Percentiles rank a stretch among this genome's conserved stretches.
Conservation (phyloP, 768 basidiomycete species). For the Trametes gibbosa region DNA sequence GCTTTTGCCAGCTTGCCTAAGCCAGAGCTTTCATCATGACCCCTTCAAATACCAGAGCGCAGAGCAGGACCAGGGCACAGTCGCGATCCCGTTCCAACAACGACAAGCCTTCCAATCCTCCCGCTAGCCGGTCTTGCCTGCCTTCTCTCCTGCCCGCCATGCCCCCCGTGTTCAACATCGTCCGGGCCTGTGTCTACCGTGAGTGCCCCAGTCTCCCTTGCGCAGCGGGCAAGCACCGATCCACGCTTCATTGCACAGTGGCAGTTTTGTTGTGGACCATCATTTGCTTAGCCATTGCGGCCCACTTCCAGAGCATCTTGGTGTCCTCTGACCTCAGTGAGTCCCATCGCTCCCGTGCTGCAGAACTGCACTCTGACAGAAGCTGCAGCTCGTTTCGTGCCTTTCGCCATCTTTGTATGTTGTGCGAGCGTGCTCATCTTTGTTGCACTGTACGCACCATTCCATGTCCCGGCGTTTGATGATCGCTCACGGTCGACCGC, state of each 20-base stretch:
- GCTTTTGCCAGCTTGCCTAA: background rate
- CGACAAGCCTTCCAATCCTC: slow-evolving; percentile 10
- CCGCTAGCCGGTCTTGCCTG: slow-evolving; percentile 28
- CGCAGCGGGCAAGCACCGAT: slow-evolving; percentile 7
- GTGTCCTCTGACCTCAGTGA: slow-evolving; percentile 78
- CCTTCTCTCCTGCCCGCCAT: slow-evolving; percentile 40
- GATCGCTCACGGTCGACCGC: slow-evolving; percentile 5
- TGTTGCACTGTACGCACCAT: slow-evolving; percentile 53
- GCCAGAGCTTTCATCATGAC: slow-evolving; percentile 14
- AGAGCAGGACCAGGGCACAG: slow-evolving; percentile 17
- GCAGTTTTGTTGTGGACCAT: slow-evolving; percentile 70
- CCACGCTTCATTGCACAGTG: slow-evolving; percentile 36
- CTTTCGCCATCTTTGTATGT: slow-evolving; percentile 81
- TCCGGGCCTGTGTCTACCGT: slow-evolving; percentile 70
- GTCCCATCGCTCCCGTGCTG: slow-evolving; percentile 24
- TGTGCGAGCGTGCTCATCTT: slow-evolving; percentile 68
- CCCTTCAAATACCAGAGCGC: slow-evolving; percentile 28
- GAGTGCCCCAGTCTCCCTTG: slow-evolving; percentile 24
- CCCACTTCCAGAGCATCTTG: slow-evolving; percentile 69
- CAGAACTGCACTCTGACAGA: background rate
- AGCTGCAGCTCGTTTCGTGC: slow-evolving; percentile 74
- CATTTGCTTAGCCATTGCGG: slow-evolving; percentile 78
- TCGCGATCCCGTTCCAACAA: slow-evolving; percentile 24
- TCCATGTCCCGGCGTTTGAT: background rate
- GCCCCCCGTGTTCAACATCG: slow-evolving; percentile 70